Conservation (phyloP, 768 basidiomycete species). For the Auricularia heimuer region DNA sequence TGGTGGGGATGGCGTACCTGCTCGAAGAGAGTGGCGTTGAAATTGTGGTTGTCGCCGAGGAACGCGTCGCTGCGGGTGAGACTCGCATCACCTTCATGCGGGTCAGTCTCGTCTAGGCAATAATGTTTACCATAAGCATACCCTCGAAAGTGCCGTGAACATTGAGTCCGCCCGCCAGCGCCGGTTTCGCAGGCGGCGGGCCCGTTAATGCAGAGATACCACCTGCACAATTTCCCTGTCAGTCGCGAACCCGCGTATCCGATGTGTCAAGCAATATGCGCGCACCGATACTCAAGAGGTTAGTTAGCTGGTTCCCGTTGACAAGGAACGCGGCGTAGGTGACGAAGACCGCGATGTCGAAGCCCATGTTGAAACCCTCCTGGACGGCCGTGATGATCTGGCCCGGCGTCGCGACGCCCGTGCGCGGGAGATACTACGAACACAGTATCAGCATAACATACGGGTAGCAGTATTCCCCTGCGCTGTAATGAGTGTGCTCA, state of each 20-base stretch:
- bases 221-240: not conserved
- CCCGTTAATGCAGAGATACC: not conserved
- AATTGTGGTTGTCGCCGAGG: slow-evolving; percentile 5
- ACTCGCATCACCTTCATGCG: slow-evolving; percentile 1
- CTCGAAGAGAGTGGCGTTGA: slow-evolving; percentile 8
- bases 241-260: no score
- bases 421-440: slow-evolving; percentile 6
- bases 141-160: slow-evolving; percentile 6
- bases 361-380: slow-evolving; percentile 9
- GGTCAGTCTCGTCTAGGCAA: not conserved
- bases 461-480: not conserved
- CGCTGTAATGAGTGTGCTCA: not conserved
- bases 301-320: slow-evolving; percentile 7
- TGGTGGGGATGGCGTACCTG: not conserved
- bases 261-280: not conserved
- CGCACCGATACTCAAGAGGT: slow-evolving; percentile 5
- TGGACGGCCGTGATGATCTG: slow-evolving; percentile 6
- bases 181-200: not conserved
- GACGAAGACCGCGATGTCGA: slow-evolving; percentile 4
- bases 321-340: slow-evolving; percentile 4
- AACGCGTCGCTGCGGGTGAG: slow-evolving; percentile 8
- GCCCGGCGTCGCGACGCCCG: slow-evolving; percentile 4
- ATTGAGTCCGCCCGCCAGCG: slow-evolving; percentile 3
- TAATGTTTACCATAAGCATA: not conserved
- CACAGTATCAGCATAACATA: not conserved